Conservation (phyloP, 371 early-diverging fungal species). For the Rhizopus microsporus region DNA sequence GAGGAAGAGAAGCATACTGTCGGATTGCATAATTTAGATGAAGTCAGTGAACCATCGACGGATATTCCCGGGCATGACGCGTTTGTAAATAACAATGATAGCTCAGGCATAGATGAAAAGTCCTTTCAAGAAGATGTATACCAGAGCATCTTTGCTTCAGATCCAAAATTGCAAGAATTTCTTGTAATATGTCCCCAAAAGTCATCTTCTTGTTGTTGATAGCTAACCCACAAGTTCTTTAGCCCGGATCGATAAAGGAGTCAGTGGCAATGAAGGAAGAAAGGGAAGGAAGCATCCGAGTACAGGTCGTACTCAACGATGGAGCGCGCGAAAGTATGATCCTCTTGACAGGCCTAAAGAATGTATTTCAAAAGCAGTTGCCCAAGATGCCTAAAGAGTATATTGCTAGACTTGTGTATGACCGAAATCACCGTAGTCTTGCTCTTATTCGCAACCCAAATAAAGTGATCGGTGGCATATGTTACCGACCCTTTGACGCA, state of each 20-base stretch:
- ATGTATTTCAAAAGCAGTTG: constrained; percentile 97
- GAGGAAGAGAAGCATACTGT: neutral
- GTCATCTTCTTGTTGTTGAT: neutral
- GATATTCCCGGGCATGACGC: neutral
- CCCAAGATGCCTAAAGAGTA: constrained; percentile 99
- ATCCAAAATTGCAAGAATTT: constrained; percentile 4
- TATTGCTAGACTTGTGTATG: constrained; percentile 97
- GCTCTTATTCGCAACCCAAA: constrained; percentile 62
- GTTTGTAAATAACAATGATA: too few species aligned
- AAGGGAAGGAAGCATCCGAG: constrained; percentile 66
- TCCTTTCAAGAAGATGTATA: neutral
- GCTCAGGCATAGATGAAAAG: neutral
- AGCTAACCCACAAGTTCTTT: neutral
- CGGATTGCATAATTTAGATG: too few species aligned
- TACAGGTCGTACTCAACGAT: constrained; percentile 83
- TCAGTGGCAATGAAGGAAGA: neutral
- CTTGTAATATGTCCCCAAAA: neutral
- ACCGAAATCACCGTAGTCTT: constrained; percentile 87
- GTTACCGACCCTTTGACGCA: constrained; percentile 91
- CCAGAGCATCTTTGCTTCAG: neutral
- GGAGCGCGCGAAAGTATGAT: constrained; percentile 78
- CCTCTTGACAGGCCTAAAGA: constrained; percentile 92
- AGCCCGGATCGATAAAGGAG: constrained; percentile 25
- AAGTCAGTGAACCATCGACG: neutral
- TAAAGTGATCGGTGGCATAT: constrained; percentile 96